Evolutionary conservation across 768 basidiomycete species (phyloP), one percentile per base, ranked within the genome.

Genomic region (Steccherinum ochraceum): DNA sequence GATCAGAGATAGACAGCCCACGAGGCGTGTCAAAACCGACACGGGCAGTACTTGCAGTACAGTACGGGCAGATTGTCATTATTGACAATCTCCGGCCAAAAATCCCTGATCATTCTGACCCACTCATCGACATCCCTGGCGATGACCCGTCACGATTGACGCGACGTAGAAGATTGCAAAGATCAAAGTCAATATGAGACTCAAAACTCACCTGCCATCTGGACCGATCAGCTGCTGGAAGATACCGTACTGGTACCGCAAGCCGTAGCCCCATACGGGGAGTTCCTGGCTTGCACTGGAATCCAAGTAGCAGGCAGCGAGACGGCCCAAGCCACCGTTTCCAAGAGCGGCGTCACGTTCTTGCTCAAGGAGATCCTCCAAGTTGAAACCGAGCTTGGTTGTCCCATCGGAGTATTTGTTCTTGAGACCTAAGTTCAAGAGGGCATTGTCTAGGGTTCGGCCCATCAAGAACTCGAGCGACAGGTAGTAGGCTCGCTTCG

Each of bases 261-360:
- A 69, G 40, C 93, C 93, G 60, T 97, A 97, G 42, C 95, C 95
- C 93, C 93, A 97, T 20, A 91, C 79, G 0, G 95, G 95, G 3
- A 97, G 77, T 67, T 94, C 86, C 62, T 91, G 84, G 7, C 88
- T 89, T 2, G 94, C 85, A 20, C 84, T 81, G n/a, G 89, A 91
- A 63, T 97, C 94, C 48, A 96, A 81, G 65, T 97, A 99, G 71
- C 96, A 99, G 0, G 96, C 95, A 0, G 96, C 96, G 42, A 99
- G 80, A 24, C 95, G 89, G 0, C 96, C 95, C 7, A 97, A 78
- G 51, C 95, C 95, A 56, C 94, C 94, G 65, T 97, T 96, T 4
- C 95, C 96, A 11, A 97, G 78, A 5, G 82, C 95, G 1, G 95
- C 93, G 62, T 99, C 96, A 45, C 94, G 84, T 66, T 98, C 95